Base-by-base conservation (phyloP, 495 filamentous ascomycete species). In the Glutinoglossum americanum region DNA sequence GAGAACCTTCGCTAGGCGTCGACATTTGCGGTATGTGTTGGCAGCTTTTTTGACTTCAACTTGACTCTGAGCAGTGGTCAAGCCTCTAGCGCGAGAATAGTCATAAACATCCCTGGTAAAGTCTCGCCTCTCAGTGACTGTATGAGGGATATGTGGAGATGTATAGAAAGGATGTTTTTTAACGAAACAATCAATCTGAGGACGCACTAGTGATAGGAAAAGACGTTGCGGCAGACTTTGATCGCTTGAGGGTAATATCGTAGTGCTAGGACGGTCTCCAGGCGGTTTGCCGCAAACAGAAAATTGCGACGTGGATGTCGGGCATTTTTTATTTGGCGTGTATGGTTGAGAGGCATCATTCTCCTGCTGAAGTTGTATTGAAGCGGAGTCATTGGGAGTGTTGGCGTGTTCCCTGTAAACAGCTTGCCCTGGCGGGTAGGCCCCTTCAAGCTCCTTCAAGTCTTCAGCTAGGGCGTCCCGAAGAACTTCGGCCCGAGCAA, bases 61-160 rank as follows among this genome's bases (percentile, higher is more conserved):
- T 8, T 41, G 13, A 15, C 35, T 55, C 23, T 55, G 53, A 15
- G 47, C n/a, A 55, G n/a, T n/a, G 33, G n/a, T 41, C 26, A 41
- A 10, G 15, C 53, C 53, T 41, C 30, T 55, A 19, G 55, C 55
- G 28, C 55, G 55, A 57, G 55, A 27, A n/a, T 45, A 49, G 11
- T 57, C 55, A 48, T 57, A 57, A 19, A 57, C 55, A 23, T 57
- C 23, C 27, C 33, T 8, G 7, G 55, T 57, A 30, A 45, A 57
- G 7, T 30, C 33, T 47, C 55, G 41, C n/a, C 55, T 44, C 33
- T 57, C 41, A 28, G 55, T 45, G 33, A 25, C 27, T 9, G 55
- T 48, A 57, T 57, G 55, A 26, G 33, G 11, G 19, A 41, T 28
- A 57, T 35, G 35, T 9, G 55, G 35, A 47, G 28, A 28, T 23